These are phyloP conservation scores for Teunomyces panamensis DNA, from an alignment of 805 yeast species.

Conservation along the genomic window DNA sequence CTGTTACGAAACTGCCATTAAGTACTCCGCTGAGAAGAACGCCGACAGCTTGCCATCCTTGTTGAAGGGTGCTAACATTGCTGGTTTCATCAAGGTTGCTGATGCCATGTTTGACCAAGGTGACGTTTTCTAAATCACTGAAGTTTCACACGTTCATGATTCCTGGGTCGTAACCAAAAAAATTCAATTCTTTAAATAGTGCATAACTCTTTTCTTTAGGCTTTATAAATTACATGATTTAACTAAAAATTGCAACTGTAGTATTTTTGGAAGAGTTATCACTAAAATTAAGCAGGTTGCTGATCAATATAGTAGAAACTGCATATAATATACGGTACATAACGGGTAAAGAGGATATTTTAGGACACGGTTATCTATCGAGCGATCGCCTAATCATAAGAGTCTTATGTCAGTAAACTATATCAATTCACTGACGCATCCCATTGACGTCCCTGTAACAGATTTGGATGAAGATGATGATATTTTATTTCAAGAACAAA, in stretches of 20 bases:
- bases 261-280: too few relatives aligned
- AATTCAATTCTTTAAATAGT: constrained; percentile 9
- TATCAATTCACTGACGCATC: constrained; percentile 21
- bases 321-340: neutral
- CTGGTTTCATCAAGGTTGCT: constrained; percentile 98
- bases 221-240: neutral
- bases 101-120: constrained; percentile 98
- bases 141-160: neutral
- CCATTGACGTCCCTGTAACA: constrained; percentile 54
- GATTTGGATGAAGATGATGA: constrained; percentile 50
- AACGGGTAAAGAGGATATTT: neutral
- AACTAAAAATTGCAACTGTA: neutral
- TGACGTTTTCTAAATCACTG: constrained; percentile 51
- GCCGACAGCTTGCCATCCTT: constrained; percentile 75
- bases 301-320: neutral
- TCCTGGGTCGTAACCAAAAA: neutral
- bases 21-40: constrained; percentile 70
- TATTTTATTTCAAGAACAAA: constrained; percentile 19
- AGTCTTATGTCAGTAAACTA: constrained; percentile 6
- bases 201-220: constrained; percentile 5
- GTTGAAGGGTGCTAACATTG: constrained; percentile 98
- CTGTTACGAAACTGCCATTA: constrained; percentile 84
- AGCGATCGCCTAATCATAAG: neutral
- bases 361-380: neutral
- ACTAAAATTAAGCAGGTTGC: too few relatives aligned